Base-by-base conservation (phyloP, 2,329 filamentous ascomycete genomes). In the Pestalotiopsis sp. region DNA sequence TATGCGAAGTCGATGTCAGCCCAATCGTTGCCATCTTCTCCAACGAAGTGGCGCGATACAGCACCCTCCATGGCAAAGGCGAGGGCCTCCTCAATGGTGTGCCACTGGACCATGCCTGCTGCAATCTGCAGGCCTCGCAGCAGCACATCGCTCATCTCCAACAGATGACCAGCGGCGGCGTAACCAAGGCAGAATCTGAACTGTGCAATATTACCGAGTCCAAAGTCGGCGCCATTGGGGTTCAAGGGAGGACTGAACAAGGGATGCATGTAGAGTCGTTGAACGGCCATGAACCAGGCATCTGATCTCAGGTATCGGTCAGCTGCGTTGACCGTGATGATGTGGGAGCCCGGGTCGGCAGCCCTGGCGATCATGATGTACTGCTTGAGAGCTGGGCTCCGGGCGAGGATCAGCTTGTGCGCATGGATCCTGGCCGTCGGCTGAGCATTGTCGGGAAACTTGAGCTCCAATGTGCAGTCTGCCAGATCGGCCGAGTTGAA, bases 151-250 rank as follows among this genome's bases (percentile, higher is more conserved):
- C 81, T 82, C 75, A 91, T 85, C 56, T 83, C 81, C 17, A 93
- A 81, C 52, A 88, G 80, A 64, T 87, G 82, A 0, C 90, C 91
- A 4, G 89, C 87, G 31, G 90, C 89, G 60, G 90, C 86, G 74
- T 92, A 92, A 27, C 88, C 88, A 23, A 93, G 79, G n/a, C 86
- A 86, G 70, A 88, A 87, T 39, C 84, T 80, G 68, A 89, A 84
- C 23, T 82, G 83, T 7, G 86, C 84, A 25, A 75, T 73, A 59
- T 78, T 71, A 64, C 81, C 78, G 25, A 83, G 79, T 66, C 82
- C 78, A 73, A 75, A 82, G 74, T 75, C 71, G 69, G 75, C 66
- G 73, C 75, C 76, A 60, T 77, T 74, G n/a, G 70, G 61, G 12
- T 17, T 39, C 25, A 80, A 75, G 1, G 77, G 79, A 1, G 79